Base-by-base conservation (phyloP, 2,329 filamentous ascomycete genomes). In the Rutstroemia sp. region DNA sequence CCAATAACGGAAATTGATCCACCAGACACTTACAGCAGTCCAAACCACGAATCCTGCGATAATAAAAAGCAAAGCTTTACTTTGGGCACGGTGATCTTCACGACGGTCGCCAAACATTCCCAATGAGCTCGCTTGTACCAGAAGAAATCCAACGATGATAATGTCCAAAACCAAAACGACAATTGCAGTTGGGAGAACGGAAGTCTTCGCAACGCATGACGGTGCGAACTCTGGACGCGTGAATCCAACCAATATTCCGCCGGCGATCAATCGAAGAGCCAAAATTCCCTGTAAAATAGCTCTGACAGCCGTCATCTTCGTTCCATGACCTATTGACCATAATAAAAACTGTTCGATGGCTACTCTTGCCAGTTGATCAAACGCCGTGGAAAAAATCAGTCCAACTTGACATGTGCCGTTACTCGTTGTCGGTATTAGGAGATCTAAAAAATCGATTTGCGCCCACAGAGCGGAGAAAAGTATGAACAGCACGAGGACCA, bases 401-500 rank as follows among this genome's bases (percentile, higher is more conserved):
- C 61, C 62, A 6, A 52, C 58, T 47, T 70, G 67, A 54, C 69
- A 71, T 7, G 58, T 6, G 12, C 37, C 56, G 8, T 56, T 61
- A 21, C 57, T 45, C 37, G 58, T 59, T 0, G 63, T 58, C 10
- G 62, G 52, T 27, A 70, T 57, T 46, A 69, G 58, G 19, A 70
- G 61, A 47, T 66, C 66, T 45, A 68, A 27, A 56, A 71, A 71
- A 49, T 67, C 63, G 30, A 68, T 50, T 59, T 65, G 64, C 52
- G 68, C 65, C 67, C 67, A 70, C 55, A 70, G 54, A 48, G 66
- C 63, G 42, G 65, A 64, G 59, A 67, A 70, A 21, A 68, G 57
- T 54, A 71, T 54, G 60, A 71, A 71, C 41, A 70, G 56, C 52
- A 67, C 55, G 68, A 71, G 69, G 67, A 67, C 69, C 67, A 71